Evolutionary conservation across 495 filamentous ascomycete species (phyloP), one percentile per base, ranked within the genome.

Genomic region (Collariella sp.): DNA sequence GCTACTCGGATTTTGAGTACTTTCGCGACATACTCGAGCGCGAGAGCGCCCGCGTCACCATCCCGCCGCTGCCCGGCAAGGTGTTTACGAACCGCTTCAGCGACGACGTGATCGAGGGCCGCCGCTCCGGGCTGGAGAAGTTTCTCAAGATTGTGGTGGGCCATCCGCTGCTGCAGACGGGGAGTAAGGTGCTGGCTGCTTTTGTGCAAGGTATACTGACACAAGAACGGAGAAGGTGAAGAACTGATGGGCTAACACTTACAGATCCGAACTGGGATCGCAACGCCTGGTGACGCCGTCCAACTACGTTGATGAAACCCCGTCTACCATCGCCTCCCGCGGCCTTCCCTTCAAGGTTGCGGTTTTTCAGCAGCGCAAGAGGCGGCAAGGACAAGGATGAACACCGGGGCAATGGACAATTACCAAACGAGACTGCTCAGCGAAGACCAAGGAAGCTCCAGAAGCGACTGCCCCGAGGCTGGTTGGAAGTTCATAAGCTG

Each of bases 1-100:
- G 93, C 23, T 98, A 98, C 73, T 90, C 85, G 53, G 93, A 98
- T 70, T 98, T 98, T 62, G 93, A 98, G 74, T 90, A 93, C 75
- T 98, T 98, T 74, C 89, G 93, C 62, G 93, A 98, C 67, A 95
- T 97, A 52, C 80, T 98, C 47, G 93, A 98, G 78, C 85, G 94
- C 52, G 93, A 98, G 74, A 85, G 80, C 62, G 91, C 91, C 35
- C 78, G 94, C 50, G 93, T 98, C 45, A 95, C 89, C 26, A 98
- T 97, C 66, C 93, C 93, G 5, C 93, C 93, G 22, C 75, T 98
- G 46, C 93, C 93, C 0, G 93, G 93, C 23, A 98, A 97, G 73
- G 93, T 98, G 29, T 95, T 97, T 63, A 96, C 91, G 23, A 97
- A 97, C 69, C 87, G 93, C 15, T 98, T 98, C 74, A 91, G 87